phyloP scores from a whole-genome alignment of 306 rosid genomes.

The Echinosophora koreensis region DNA sequence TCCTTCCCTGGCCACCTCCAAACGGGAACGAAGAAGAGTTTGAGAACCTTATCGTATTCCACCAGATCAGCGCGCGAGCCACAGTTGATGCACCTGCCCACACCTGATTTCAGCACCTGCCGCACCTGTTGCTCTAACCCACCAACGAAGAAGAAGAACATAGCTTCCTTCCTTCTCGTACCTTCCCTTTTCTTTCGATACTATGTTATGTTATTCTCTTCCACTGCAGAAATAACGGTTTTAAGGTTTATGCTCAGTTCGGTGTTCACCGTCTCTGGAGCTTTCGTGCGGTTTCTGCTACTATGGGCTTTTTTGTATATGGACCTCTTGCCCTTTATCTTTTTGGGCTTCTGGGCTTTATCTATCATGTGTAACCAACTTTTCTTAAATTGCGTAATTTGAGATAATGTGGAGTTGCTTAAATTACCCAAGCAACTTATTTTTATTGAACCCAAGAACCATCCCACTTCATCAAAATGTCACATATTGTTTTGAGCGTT shows the following conservation, averaged over 20 bases:
- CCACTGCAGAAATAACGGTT: neutral
- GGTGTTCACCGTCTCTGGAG: neutral
- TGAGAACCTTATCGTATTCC: slow-evolving; percentile 80
- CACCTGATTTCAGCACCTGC: slow-evolving; percentile 72
- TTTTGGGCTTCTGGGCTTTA: neutral
- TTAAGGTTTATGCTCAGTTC: neutral
- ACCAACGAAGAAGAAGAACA: slow-evolving; percentile 90
- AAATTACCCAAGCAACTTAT: too few species aligned
- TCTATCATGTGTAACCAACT: neutral
- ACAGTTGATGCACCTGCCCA: slow-evolving; percentile 73
- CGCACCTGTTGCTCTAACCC: slow-evolving; percentile 80
- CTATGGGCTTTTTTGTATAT: neutral
- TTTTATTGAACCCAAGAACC: too few species aligned
- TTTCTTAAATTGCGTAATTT: neutral
- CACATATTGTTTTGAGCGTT: too few species aligned
- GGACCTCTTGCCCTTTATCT: neutral
- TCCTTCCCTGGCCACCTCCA: slow-evolving; percentile 92
- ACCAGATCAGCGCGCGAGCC: slow-evolving; percentile 71
- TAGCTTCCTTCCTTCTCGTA: neutral
- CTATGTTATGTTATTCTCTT: neutral
- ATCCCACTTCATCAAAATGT: too few species aligned
- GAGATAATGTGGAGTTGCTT: too few species aligned
- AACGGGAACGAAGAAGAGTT: slow-evolving; percentile 84
- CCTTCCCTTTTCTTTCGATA: neutral
- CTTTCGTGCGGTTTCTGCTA: neutral